Base-by-base conservation (phyloP, 2,329 filamentous ascomycete species). In the Ophiostoma piceae region DNA sequence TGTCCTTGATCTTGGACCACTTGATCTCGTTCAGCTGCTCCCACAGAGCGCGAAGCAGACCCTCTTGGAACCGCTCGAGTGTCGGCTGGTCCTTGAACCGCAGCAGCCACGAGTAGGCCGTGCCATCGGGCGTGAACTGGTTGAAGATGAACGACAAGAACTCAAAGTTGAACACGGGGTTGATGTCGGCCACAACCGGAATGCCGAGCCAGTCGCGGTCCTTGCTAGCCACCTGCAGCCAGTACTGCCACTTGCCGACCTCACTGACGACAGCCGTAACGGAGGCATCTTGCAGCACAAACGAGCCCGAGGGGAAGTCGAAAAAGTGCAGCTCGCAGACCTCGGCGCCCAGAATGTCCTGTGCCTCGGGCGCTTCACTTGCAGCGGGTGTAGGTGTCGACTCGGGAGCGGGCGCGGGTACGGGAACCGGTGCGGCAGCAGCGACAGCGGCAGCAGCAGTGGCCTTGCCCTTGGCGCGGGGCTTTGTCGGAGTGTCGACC, bases 131-230 rank as follows among this genome's bases (percentile, higher is more conserved):
- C 16, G 90, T 87, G 78, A 97, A 98, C 78, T 97, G 93, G 76
- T 99, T 99, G 85, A 99, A 99, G 76, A 99, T 97, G 78, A 98
- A 98, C 0, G 94, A 98, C n/a, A 97, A 84, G 76, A 94, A 98
- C 79, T 99, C 95, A 74, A 97, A 98, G 80, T 98, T 98, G 83
- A 98, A 99, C 26, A 99, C 94, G 0, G 95, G 95, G 75, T 98
- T 98, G 79, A 98, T 92, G 75, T 99, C 95, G 7, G 92, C 90
- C 39, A 93, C 84, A 39, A 99, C 88, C 2, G 90, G 86, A 73
- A 96, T 92, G 29, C 93, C 93, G 2, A 99, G 83, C 92, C 93
- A 97, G 69, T 94, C 88, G 76, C 88, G 89, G 43, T 92, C 87
- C 54, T 87, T 84, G 72, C 90, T 89, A 60, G 87, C 86, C 69